A percentile compares a stretch with the other conserved stretches of the same genome.
phyloP scores from a whole-genome alignment of 768 basidiomycete species.

The Suillus cothurnatus region DNA sequence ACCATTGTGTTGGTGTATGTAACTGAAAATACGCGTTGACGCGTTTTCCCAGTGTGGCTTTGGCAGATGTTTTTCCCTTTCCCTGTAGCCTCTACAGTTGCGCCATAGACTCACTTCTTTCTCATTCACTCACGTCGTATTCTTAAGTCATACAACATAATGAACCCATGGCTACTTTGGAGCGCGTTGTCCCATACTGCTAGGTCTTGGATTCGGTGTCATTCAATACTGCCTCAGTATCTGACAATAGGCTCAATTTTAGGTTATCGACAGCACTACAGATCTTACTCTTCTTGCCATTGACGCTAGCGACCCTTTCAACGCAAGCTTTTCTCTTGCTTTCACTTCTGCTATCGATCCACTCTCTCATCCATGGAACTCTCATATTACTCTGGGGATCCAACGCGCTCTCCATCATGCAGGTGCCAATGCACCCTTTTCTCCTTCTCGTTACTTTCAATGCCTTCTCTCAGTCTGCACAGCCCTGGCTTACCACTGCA shows the following conservation, averaged over 20 bases:
- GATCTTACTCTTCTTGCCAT: slow-evolving; percentile 80
- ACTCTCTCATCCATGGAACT: slow-evolving; percentile 83
- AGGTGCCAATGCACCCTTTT: slow-evolving; percentile 87
- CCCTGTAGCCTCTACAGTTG: background rate
- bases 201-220: slow-evolving; percentile 40
- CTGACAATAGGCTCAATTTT: slow-evolving; percentile 13
- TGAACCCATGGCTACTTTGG: slow-evolving; percentile 69
- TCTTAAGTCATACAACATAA: slow-evolving; percentile 12
- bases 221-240: slow-evolving; percentile 5
- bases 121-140: background rate
- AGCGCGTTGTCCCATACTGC: slow-evolving; percentile 65
- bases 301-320: slow-evolving; percentile 83
- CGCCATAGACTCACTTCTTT: background rate
- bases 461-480: slow-evolving; percentile 66
- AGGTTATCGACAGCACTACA: slow-evolving; percentile 79
- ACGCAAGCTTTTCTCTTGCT: slow-evolving; percentile 78
- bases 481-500: slow-evolving; percentile 57
- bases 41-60: background rate
- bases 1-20: background rate
- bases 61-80: too few species aligned
- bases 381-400: slow-evolving; percentile 73
- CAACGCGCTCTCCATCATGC: slow-evolving; percentile 70
- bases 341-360: slow-evolving; percentile 73
- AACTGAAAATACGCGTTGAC: background rate
- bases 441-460: slow-evolving; percentile 88